Evolutionary conservation across 805 yeast genomes (phyloP).

Genomic region (Schwanniomyces yamadae): DNA sequence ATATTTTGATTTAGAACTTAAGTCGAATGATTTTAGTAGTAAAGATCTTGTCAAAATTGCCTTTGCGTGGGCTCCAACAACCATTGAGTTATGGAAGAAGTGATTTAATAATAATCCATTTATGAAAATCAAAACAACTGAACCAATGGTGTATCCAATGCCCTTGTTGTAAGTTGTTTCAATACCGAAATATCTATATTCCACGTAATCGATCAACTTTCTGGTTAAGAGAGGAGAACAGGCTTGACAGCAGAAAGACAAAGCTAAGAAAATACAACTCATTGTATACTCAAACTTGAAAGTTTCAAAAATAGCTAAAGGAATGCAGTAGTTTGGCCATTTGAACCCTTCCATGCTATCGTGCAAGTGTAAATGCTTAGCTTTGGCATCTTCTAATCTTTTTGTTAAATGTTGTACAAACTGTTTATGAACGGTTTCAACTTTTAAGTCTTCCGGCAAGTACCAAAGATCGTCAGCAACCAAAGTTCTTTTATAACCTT

Average conservation of each 20-base stretch:
- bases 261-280: constrained; percentile 40
- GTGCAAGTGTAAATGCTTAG: constrained; percentile 18
- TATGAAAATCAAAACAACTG: constrained; percentile 52
- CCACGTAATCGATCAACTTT: constrained; percentile 64
- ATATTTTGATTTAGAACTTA: constrained; percentile 32
- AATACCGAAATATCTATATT: constrained; percentile 44
- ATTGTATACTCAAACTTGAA: constrained; percentile 45
- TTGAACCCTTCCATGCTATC: constrained; percentile 24
- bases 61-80: constrained; percentile 42
- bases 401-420: constrained; percentile 25
- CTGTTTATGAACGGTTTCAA: constrained; percentile 32
- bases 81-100: constrained; percentile 42
- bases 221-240: constrained; percentile 67
- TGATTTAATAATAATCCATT: constrained; percentile 43
- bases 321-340: constrained; percentile 42
- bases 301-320: constrained; percentile 48
- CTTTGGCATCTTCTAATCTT: constrained; percentile 18
- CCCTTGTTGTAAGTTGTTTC: constrained; percentile 53
- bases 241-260: constrained; percentile 50
- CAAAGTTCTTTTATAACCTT: constrained; percentile 42
- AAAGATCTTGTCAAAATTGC: constrained; percentile 39
- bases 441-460: constrained; percentile 34
- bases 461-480: constrained; percentile 37
- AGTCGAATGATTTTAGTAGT: constrained; percentile 38
- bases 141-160: constrained; percentile 74